Evolutionary conservation across 2,329 filamentous ascomycete species (phyloP).

Genomic region (Trichoderma atrobrunneum): DNA sequence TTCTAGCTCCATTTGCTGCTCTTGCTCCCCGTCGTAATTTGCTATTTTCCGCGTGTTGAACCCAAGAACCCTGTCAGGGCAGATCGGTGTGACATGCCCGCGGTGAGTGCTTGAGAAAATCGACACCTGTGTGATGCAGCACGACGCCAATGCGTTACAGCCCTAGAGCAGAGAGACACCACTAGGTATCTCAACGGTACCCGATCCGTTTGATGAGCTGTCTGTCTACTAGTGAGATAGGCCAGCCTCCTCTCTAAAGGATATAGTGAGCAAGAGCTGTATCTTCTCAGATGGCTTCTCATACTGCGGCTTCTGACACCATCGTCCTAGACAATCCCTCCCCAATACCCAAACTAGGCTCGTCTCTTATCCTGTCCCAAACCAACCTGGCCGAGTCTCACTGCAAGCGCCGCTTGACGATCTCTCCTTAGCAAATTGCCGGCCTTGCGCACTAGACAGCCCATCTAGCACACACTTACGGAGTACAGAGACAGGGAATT

Average conservation of each 20-base stretch:
- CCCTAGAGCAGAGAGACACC: neutral
- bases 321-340: neutral
- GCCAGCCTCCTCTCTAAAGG: neutral
- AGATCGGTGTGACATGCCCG: neutral
- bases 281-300: neutral
- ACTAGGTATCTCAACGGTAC: neutral
- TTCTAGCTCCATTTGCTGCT: neutral
- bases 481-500: neutral
- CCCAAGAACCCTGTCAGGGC: neutral
- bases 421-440: neutral
- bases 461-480: neutral
- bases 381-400: neutral
- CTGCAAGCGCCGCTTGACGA: neutral
- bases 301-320: neutral
- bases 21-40: neutral
- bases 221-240: neutral
- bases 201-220: neutral
- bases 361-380: neutral
- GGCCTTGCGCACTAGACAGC: neutral
- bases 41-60: neutral
- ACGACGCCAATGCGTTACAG: neutral
- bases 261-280: neutral
- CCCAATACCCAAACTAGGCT: neutral
- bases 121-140: neutral
- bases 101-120: neutral